Evolutionary conservation across 768 basidiomycete species (phyloP), one percentile per base, ranked within the genome.

Genomic region (Lactarius akahatsu): DNA sequence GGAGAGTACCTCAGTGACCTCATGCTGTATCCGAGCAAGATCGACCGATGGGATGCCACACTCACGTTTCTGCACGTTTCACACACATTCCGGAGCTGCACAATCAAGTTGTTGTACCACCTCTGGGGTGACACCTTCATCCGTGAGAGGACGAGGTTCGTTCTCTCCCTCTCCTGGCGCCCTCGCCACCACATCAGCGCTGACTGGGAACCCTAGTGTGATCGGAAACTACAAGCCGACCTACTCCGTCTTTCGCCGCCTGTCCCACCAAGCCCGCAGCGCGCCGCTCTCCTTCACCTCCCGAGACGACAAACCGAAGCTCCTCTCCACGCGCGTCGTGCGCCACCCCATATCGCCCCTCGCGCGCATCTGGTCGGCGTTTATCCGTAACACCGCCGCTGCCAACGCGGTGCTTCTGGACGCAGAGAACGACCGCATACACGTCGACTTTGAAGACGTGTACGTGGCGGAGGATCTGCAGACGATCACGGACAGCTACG

Each of bases 61-160:
- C 10, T 62, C 16, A 58, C 67, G 1, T 52, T 66, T 30, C 61
- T 70, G 34, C 69, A 70, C 57, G 63, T 64, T 10, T 70, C 69
- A 20, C 69, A 61, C 36, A 20, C 54, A n/a, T 64, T 68, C 60
- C 62, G 69, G 5, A 43, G 56, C 11, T 64, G 63, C 41, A 68
- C 69, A 6, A 59, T 70, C 67, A 64, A 68, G 23, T 9, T 70
- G 18, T 5, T 70, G n/a, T 61, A 68, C 41, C 50, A 70, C 28
- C 60, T 70, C 0, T 70, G 69, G 69, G 69, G 69, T 4, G 69
- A 70, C 23, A 69, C 69, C 2, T 70, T 70, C 52, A 70, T 70
- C 36, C 61, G 56, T 26, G 62, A 69, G 36, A 59, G 36, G 50
- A 67, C 66, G 34, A 58, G 59, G 68, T 63, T 59, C n/a, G 63